Evolutionary conservation across 2,329 filamentous ascomycete species (phyloP), one percentile per base, ranked within the genome.

Genomic region (Zymoseptoria ardabiliae): DNA sequence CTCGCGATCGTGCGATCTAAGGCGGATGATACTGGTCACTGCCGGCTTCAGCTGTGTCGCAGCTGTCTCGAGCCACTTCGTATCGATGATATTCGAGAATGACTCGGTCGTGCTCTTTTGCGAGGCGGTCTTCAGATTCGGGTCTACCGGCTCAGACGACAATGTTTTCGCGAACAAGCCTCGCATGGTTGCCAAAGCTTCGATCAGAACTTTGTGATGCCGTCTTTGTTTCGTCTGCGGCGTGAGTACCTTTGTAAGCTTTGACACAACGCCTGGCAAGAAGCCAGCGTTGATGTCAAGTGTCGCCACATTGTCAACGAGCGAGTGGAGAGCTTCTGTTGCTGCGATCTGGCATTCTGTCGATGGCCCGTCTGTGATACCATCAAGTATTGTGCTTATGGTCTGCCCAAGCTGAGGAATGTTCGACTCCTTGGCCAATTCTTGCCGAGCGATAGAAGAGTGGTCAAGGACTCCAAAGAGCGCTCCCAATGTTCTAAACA

Each of bases 261-360:
- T 85, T 2, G 94, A 97, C 0, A 96, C 84, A 0, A 90, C 90
- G 9, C 92, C 91, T 0, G 95, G 94, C 50, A 97, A 79, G 69
- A 99, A 94, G 62, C 84, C 92, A 9, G 91, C 90, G 58, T 96
- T 78, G 2, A 89, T 85, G n/a, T 88, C 82, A 53, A 82, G 82
- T 67, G 94, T 88, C 56, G 82, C 85, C 50, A 96, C 80, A 21
- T 85, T 83, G 6, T 73, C 69, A 64, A 85, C 83, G 7, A 94
- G 76, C 0, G 82, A 77, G 55, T 82, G 76, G 2, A 97, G 71
- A 6, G 88, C 85, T 11, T 78, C 73, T 3, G 90, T 77, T 5
- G 91, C 89, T 64, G 88, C 83, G 4, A 87, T 71, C 69, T 93
- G 91, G 20, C 93, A 82, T n/a, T 82, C 78, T 45, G 83, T 76